A percentile compares a stretch with the other conserved stretches of the same genome.
phyloP scores from a whole-genome alignment of 257 asterid genomes.

The Forsythia viridissima region DNA sequence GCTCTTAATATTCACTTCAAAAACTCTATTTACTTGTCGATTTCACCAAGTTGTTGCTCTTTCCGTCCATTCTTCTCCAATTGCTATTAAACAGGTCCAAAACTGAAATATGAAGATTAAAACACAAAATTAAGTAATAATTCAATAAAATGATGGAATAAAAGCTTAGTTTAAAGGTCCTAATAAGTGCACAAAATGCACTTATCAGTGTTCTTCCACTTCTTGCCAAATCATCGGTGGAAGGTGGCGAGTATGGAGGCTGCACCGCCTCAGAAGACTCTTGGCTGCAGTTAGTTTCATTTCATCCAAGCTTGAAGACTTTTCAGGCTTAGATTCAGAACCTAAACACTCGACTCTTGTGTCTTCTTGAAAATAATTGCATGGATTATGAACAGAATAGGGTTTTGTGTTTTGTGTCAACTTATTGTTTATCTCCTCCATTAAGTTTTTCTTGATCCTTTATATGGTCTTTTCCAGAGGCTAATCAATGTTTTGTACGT shows the following conservation, averaged over 20 bases:
- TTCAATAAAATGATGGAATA: too few species aligned
- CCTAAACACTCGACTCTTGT: slow-evolving; percentile 20
- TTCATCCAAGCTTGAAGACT: not conserved
- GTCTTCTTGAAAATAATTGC: slow-evolving; percentile 22
- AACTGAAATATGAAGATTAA: too few species aligned
- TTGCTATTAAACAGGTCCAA: too few species aligned
- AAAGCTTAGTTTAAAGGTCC: too few species aligned
- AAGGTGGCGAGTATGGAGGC: not conserved
- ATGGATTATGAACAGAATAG: slow-evolving; percentile 11
- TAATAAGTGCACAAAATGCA: too few species aligned
- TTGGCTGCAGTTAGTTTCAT: not conserved
- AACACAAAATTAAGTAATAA: too few species aligned
- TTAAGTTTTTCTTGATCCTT: not conserved
- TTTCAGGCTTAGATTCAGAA: not conserved
- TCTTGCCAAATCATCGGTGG: not conserved
- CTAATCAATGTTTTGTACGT: not conserved
- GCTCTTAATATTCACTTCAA: too few species aligned
- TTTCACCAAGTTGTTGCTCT: too few species aligned
- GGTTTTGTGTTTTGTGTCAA: not conserved
- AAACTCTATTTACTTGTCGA: too few species aligned
- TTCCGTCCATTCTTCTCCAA: too few species aligned
- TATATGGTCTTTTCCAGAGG: not conserved
- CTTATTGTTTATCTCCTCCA: not conserved
- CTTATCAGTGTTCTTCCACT: slow-evolving; percentile 18
- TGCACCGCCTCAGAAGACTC: not conserved